phyloP scores from a whole-genome alignment of 768 basidiomycete species.

The Serendipita sp. region DNA sequence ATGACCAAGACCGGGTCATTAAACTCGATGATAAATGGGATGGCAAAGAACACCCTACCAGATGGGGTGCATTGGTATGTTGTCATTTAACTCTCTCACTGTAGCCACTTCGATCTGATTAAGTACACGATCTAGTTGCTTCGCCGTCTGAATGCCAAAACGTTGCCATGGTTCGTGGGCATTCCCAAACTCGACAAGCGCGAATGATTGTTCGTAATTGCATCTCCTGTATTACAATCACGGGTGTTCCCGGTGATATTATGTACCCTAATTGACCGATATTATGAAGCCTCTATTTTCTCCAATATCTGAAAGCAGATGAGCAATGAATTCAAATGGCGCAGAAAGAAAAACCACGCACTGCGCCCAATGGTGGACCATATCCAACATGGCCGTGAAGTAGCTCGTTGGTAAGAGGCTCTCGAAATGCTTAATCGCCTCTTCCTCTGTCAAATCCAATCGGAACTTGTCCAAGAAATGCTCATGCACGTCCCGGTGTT shows the following conservation, averaged over 20 bases:
- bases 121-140: conserved; percentile 20
- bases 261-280: background rate
- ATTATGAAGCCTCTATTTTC: background rate
- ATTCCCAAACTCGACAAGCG: conserved; percentile 26
- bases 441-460: conserved; percentile 85
- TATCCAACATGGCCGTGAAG: conserved; percentile 81
- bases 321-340: background rate
- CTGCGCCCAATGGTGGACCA: conserved; percentile 83
- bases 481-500: conserved; percentile 70
- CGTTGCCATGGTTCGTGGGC: conserved; percentile 37
- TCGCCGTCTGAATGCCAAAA: conserved; percentile 34
- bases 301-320: background rate
- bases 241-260: background rate
- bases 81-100: background rate
- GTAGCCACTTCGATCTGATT: background rate
- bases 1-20: conserved; percentile 43
- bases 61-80: conserved; percentile 26
- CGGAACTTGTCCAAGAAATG: conserved; percentile 96
- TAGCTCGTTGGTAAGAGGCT: conserved; percentile 84
- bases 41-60: conserved; percentile 36
- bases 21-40: conserved; percentile 45
- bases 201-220: background rate
- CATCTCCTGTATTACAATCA: too few relatives aligned
- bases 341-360: conserved; percentile 25
- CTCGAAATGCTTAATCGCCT: conserved; percentile 96